A percentile compares a stretch with the other conserved stretches of the same genome.
These are phyloP conservation scores for Globisporangium parvum DNA, from an alignment of 352 stramenopile genomes.

Conservation along the genomic window DNA sequence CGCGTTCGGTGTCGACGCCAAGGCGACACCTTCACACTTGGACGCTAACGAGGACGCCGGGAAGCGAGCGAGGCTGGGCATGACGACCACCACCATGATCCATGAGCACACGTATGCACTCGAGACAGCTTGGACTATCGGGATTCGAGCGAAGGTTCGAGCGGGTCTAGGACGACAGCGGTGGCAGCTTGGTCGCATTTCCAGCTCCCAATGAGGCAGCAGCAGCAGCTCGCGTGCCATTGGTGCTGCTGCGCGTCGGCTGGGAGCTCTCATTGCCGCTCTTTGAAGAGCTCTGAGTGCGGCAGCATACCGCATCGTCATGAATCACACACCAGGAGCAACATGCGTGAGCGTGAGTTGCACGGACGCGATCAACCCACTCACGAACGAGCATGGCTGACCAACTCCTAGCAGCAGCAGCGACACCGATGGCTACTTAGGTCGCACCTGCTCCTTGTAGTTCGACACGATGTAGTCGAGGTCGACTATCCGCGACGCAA, in stretches of 20 bases:
- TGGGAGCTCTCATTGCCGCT: neutral
- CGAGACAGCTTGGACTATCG: neutral
- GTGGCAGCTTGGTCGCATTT: conserved; percentile 10
- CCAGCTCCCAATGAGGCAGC: neutral
- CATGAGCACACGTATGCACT: too few species aligned
- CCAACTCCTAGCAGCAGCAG: neutral
- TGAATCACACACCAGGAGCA: neutral
- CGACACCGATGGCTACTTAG: neutral
- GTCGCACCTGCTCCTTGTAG: conserved; percentile 52
- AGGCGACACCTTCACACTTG: too few species aligned
- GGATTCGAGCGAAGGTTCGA: too few species aligned
- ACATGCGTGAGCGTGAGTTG: too few species aligned
- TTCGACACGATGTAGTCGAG: conserved; percentile 81
- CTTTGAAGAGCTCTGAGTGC: neutral
- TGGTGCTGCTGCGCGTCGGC: conserved; percentile 1
- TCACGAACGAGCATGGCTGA: neutral
- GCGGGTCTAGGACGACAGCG: conserved; percentile 7
- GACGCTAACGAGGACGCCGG: too few species aligned
- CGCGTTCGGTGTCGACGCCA: too few species aligned
- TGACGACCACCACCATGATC: too few species aligned
- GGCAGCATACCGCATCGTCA: neutral
- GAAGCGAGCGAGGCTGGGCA: too few species aligned
- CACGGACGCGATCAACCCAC: neutral
- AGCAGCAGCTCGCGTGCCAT: neutral
- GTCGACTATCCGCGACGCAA: conserved; percentile 73